Evolutionary conservation across 371 early-diverging fungal species (phyloP).

Genomic region (Smittium culicis): DNA sequence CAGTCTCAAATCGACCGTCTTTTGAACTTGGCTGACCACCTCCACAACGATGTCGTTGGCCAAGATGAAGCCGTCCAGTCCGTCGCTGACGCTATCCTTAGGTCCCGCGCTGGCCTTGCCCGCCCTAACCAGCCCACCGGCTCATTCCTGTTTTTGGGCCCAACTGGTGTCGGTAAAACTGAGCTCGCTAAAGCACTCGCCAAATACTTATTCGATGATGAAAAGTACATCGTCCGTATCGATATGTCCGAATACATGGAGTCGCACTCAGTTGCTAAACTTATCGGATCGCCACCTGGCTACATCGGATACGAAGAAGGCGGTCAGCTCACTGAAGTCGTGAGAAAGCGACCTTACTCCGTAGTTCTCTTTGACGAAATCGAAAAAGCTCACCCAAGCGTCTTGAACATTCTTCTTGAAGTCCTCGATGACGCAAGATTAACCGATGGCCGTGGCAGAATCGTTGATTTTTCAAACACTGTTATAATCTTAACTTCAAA

Average conservation of each 20-base stretch:
- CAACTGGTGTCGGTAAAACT: conserved; percentile 77
- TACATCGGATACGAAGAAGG: conserved; percentile 73
- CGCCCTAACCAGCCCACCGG: conserved; percentile 53
- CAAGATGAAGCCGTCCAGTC: conserved; percentile 61
- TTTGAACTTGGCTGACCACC: conserved; percentile 40
- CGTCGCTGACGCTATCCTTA: conserved; percentile 53
- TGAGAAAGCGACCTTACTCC: conserved; percentile 60
- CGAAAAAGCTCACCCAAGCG: conserved; percentile 70
- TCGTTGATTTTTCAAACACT: conserved; percentile 64
- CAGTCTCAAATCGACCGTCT: conserved; percentile 57
- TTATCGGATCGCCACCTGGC: conserved; percentile 71
- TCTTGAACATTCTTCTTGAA: conserved; percentile 64
- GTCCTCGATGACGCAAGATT: conserved; percentile 73
- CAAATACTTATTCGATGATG: conserved; percentile 60
- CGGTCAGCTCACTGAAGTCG: conserved; percentile 63
- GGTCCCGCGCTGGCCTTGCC: conserved; percentile 56
- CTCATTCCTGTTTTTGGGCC: conserved; percentile 68
- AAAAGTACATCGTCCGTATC: conserved; percentile 56
- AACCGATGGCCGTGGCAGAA: conserved; percentile 62
- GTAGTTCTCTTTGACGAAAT: conserved; percentile 74
- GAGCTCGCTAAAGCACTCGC: conserved; percentile 69
- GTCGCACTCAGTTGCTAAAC: conserved; percentile 51
- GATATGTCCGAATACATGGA: conserved; percentile 79
- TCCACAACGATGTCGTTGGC: conserved; percentile 56
- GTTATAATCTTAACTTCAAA: conserved; percentile 75